Percentiles rank a stretch among this genome's conserved stretches.
Evolutionary conservation across 2,329 filamentous ascomycete species (phyloP).

Genomic region (Chaetomium strumarium): DNA sequence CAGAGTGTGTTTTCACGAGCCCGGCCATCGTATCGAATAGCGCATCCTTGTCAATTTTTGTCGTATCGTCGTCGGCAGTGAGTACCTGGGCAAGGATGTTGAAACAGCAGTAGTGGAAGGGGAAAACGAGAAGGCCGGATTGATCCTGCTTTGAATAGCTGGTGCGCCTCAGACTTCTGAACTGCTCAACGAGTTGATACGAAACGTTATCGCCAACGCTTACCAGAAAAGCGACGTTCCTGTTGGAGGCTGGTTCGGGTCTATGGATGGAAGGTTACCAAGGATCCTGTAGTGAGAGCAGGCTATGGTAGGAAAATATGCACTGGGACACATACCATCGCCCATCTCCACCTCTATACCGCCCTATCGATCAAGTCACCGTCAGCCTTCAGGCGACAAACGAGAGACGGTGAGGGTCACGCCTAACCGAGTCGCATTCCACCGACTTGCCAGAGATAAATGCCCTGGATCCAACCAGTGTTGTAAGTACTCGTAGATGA

Average conservation of each 20-base stretch:
- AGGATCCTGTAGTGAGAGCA: neutral
- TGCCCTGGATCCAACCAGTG: neutral
- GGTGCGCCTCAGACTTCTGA: neutral
- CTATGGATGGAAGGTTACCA: neutral
- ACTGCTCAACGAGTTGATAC: neutral
- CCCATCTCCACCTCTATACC: neutral
- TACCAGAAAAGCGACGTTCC: neutral
- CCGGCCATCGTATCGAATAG: neutral
- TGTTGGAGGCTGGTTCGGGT: neutral
- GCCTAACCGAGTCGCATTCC: neutral
- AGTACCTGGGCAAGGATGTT: neutral
- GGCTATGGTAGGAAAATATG: too few relatives aligned
- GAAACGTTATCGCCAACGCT: neutral
- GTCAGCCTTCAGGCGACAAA: neutral
- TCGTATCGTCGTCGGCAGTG: neutral
- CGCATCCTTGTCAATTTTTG: neutral
- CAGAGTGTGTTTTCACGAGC: neutral
- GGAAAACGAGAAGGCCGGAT: neutral
- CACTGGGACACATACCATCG: neutral
- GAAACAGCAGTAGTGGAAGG: neutral
- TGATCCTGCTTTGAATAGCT: neutral
- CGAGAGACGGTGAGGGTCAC: neutral
- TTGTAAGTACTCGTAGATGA: neutral
- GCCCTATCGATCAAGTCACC: neutral
- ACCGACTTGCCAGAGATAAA: neutral